Base-by-base conservation (phyloP, 257 asterid genomes). In the Plantago elongata region DNA sequence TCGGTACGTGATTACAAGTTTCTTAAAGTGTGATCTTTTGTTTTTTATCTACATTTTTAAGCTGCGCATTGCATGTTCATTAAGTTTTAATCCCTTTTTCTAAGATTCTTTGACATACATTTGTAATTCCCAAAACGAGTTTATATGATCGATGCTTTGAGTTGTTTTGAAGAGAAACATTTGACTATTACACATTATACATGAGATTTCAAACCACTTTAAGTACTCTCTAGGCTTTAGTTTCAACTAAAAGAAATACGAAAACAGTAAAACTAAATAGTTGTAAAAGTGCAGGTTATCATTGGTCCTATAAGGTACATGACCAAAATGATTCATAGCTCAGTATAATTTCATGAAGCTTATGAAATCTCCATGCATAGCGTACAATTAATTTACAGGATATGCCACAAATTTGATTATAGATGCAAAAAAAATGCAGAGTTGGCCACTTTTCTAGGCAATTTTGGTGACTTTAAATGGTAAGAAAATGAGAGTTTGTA, bases 381-480 rank as follows among this genome's bases (percentile, higher is more conserved):
- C 29, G 22, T 22, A 50, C 38, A 7, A 22, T 22, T 22, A 22
- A 22, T 22, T 22, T 22, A 22, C 27, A 22, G 1, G 2, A 22
- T 22, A 22, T 22, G 27, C 27, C 1, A 22, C 27, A 22, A 22
- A 16, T 16, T 44, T 10, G 8, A 47, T 42, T 43, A 56, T 69
- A 66, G 71, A 81, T 71, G 80, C 75, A 54, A 60, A 69, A 34
- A 34, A 80, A 72, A 74, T 62, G 81, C 76, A 64, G 65, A 75
- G 68, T 66, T 22, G n/a, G 71, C 79, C 96, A 5, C 37, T 61
- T 68, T 83, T 74, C 52, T 11, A 70, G 90, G 92, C 93, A 67
- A 68, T 51, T 64, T 61, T 72, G 55, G 9, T 69, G 72, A 89
- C 85, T 75, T 79, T 74, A 11, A 43, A 57, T 61, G 17, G 51